Evolutionary conservation across 2,329 filamentous ascomycete genomes (phyloP).

Genomic region (Fusarium acutatum): DNA sequence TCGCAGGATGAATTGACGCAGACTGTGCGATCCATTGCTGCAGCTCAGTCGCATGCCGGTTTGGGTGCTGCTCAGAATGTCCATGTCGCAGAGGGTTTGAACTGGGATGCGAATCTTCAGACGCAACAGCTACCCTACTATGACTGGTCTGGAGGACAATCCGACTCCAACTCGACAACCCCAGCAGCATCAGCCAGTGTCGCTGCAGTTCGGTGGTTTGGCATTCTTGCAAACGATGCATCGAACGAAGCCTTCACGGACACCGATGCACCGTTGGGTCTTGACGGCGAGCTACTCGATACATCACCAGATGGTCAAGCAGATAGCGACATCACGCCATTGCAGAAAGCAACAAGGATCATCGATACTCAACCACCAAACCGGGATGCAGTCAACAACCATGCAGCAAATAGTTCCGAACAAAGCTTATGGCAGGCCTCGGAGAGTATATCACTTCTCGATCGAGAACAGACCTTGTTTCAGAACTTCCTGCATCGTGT

Average conservation of each 20-base stretch:
- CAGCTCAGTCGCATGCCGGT: neutral
- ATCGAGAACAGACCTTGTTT: conserved; percentile 35
- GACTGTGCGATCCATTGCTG: conserved; percentile 21
- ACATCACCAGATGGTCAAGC: neutral
- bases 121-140: neutral
- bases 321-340: conserved; percentile 16
- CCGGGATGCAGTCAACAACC: neutral
- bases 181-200: conserved; percentile 35
- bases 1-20: conserved; percentile 34
- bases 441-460: conserved; percentile 30
- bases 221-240: conserved; percentile 33
- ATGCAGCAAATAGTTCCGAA: neutral
- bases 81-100: neutral
- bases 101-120: neutral
- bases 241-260: neutral
- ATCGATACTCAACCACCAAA: conserved; percentile 27
- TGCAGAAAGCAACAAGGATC: conserved; percentile 26
- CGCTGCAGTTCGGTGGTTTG: conserved; percentile 40
- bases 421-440: conserved; percentile 36
- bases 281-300: conserved; percentile 10
- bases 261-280: neutral
- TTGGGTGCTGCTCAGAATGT: neutral
- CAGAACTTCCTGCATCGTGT: conserved; percentile 37
- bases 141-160: conserved; percentile 13
- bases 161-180: conserved; percentile 32